Evolutionary conservation across 495 filamentous ascomycete genomes (phyloP).

Genomic region (Terfezia claveryi): DNA sequence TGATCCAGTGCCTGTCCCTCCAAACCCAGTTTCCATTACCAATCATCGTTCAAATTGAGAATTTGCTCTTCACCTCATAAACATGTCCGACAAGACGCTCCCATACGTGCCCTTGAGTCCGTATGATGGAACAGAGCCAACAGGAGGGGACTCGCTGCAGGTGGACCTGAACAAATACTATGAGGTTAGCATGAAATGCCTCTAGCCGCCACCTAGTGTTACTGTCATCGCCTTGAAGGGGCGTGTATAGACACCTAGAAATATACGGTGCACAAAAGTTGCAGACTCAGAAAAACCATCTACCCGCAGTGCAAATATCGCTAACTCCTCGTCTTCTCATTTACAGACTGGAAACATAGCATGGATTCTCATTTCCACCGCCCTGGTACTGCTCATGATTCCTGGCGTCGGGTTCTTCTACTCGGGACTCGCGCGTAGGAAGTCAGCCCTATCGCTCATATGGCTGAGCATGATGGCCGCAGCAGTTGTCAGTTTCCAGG

Average conservation of each 20-base stretch:
- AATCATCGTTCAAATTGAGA: neutral
- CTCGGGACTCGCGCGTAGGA: constrained; percentile 87
- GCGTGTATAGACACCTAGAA: too few relatives aligned
- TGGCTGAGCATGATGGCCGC: constrained; percentile 96
- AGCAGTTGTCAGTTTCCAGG: constrained; percentile 69
- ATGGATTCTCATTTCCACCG: constrained; percentile 73
- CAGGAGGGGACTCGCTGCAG: neutral
- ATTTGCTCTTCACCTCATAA: neutral
- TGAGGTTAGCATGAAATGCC: neutral
- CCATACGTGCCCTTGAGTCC: neutral
- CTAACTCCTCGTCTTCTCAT: constrained; percentile 2
- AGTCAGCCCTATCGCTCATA: constrained; percentile 83
- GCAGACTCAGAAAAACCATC: too few relatives aligned
- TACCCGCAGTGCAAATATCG: neutral
- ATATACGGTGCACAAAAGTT: too few relatives aligned
- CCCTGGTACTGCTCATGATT: constrained; percentile 91
- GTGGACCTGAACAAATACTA: neutral
- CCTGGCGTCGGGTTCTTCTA: constrained; percentile 98
- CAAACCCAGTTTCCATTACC: neutral
- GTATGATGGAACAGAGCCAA: neutral
- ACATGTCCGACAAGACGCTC: neutral
- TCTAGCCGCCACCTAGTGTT: neutral
- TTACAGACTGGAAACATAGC: constrained; percentile 64
- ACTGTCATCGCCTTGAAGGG: neutral
- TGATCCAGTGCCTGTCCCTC: too few relatives aligned